Evolutionary conservation across 2,329 filamentous ascomycete species (phyloP).

Genomic region (Coniochaeta hoffmannii): DNA sequence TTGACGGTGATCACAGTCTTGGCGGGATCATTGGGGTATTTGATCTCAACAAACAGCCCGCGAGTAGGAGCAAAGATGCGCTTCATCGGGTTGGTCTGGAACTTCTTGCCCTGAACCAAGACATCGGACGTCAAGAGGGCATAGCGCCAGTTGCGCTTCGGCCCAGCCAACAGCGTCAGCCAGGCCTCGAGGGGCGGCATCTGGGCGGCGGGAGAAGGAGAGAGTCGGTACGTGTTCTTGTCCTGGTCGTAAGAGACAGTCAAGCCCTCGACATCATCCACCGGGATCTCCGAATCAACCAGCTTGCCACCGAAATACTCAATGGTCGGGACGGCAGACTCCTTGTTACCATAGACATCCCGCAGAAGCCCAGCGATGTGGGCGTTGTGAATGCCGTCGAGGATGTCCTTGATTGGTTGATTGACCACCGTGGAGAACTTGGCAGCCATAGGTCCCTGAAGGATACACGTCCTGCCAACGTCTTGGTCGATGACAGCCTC

Average conservation of each 20-base stretch:
- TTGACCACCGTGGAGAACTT: conserved; percentile 86
- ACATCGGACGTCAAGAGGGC: conserved; percentile 91
- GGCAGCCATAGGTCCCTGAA: conserved; percentile 89
- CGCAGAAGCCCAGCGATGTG: conserved; percentile 75
- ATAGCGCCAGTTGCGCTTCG: conserved; percentile 84
- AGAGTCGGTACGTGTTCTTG: conserved; percentile 80
- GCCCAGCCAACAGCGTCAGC: conserved; percentile 81
- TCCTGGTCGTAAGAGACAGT: conserved; percentile 70
- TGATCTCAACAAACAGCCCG: conserved; percentile 85
- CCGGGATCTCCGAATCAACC: conserved; percentile 61
- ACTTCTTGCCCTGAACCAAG: conserved; percentile 90
- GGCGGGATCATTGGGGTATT: conserved; percentile 69
- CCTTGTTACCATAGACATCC: conserved; percentile 73
- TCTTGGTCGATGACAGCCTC: conserved; percentile 95
- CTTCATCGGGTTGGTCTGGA: conserved; percentile 93
- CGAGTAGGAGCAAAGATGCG: conserved; percentile 81
- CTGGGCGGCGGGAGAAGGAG: conserved; percentile 62
- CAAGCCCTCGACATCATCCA: conserved; percentile 78
- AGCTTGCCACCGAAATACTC: conserved; percentile 96
- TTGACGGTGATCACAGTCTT: conserved; percentile 82
- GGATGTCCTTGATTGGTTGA: conserved; percentile 90
- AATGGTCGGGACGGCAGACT: conserved; percentile 68
- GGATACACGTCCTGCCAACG: conserved; percentile 89
- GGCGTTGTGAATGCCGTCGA: conserved; percentile 80
- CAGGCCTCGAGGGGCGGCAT: conserved; percentile 77